Conservation (phyloP, 2,329 filamentous ascomycete species). For the Colletotrichum musicola region DNA sequence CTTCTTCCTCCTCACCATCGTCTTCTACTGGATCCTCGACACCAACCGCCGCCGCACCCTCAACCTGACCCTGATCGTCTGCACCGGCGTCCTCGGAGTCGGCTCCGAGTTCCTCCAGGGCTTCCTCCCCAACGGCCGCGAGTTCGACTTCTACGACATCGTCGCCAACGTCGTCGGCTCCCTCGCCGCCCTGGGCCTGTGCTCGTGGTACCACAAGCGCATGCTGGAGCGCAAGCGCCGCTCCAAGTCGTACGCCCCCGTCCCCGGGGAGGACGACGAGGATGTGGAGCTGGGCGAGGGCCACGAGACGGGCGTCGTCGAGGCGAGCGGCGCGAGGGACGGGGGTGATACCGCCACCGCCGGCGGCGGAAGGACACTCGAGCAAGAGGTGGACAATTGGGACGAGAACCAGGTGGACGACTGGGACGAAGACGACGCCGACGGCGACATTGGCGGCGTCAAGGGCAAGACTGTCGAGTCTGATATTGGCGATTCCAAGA, state of each 20-base stretch:
- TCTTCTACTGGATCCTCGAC: constrained; percentile 98
- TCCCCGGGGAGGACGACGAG: constrained; percentile 72
- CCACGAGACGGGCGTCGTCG: constrained; percentile 75
- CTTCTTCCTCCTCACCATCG: constrained; percentile 88
- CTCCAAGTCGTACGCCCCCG: constrained; percentile 77
- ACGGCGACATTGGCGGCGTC: constrained; percentile 45
- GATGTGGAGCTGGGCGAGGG: constrained; percentile 84
- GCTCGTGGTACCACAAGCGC: constrained; percentile 92
- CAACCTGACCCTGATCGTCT: constrained; percentile 84
- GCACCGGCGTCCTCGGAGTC: constrained; percentile 78
- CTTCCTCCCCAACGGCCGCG: constrained; percentile 78
- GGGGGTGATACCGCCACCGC: constrained; percentile 38
- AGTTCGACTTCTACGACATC: constrained; percentile 85
- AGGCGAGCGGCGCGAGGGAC: constrained; percentile 42
- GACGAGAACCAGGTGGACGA: constrained; percentile 81
- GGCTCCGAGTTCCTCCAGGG: constrained; percentile 83
- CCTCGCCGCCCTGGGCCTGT: constrained; percentile 76
- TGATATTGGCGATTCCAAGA: constrained; percentile 46
- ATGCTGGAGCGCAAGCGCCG: constrained; percentile 91
- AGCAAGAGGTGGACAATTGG: constrained; percentile 93
- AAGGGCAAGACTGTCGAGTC: constrained; percentile 45
- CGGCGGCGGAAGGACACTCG: constrained; percentile 61
- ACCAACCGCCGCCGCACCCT: constrained; percentile 87
- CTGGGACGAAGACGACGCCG: constrained; percentile 66
- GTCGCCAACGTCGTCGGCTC: constrained; percentile 89